A percentile compares a stretch with the other conserved stretches of the same genome.
phyloP scores from a whole-genome alignment of 2,329 filamentous ascomycete genomes.

The Ophiostoma novo-ulmi region DNA sequence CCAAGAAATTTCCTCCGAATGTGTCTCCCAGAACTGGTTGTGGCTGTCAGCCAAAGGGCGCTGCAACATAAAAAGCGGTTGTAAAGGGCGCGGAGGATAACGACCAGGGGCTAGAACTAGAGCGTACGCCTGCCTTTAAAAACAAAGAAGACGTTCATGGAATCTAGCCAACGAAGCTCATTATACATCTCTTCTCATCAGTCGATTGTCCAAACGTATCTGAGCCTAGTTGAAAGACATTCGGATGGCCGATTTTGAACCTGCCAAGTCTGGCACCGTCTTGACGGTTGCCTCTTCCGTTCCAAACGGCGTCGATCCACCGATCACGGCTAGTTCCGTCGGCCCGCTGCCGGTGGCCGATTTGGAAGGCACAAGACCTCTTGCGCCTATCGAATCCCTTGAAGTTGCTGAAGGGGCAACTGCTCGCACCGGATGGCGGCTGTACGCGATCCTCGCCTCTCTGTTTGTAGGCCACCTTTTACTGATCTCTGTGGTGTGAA shows the following conservation, averaged over 20 bases:
- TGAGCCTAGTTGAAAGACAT: not conserved
- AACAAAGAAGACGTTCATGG: not conserved
- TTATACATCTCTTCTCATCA: not conserved
- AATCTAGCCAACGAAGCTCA: not conserved
- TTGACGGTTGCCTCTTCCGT: slow-evolving; percentile 15
- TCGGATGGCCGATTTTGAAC: not conserved
- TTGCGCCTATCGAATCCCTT: not conserved
- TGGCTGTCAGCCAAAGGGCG: not conserved
- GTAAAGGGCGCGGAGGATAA: not conserved
- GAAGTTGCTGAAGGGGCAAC: slow-evolving; percentile 3
- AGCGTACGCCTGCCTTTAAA: not conserved
- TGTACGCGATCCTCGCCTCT: slow-evolving; percentile 20
- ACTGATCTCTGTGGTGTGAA: not conserved
- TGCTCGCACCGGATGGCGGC: slow-evolving; percentile 19
- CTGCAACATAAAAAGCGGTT: not conserved
- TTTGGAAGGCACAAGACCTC: not conserved
- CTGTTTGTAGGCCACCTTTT: slow-evolving; percentile 17
- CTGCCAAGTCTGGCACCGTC: not conserved
- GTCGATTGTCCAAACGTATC: not conserved
- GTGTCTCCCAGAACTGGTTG: not conserved
- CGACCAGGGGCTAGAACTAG: not conserved
- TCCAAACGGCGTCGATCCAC: not conserved
- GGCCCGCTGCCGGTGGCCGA: not conserved
- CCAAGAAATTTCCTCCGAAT: not conserved
- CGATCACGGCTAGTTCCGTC: slow-evolving; percentile 10